phyloP scores from a whole-genome alignment of 176 grass and related monocot species.

The Ensete glaucum region DNA sequence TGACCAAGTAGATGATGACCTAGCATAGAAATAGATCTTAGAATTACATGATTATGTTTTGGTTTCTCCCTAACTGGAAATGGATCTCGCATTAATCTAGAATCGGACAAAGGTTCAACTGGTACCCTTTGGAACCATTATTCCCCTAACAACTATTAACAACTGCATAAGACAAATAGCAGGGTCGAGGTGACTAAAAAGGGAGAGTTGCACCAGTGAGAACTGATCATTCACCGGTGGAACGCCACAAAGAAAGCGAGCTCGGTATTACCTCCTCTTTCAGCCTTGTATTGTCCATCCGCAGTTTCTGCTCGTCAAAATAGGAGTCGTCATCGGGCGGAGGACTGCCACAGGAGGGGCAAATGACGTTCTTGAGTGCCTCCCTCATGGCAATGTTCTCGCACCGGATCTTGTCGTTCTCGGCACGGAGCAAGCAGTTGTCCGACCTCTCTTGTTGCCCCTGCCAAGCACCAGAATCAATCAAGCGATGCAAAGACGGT shows the following conservation, averaged over 20 bases:
- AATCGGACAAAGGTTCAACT: too few relatives aligned
- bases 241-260: not conserved
- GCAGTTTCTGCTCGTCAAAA: slow-evolving; percentile 94
- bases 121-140: too few relatives aligned
- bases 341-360: slow-evolving; percentile 72
- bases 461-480: slow-evolving; percentile 24
- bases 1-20: too few relatives aligned
- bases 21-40: too few relatives aligned
- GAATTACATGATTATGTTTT: too few relatives aligned
- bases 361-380: slow-evolving; percentile 78
- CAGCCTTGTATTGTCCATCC: slow-evolving; percentile 78
- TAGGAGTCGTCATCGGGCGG: slow-evolving; percentile 55
- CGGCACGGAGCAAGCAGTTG: slow-evolving; percentile 67
- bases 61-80: too few relatives aligned
- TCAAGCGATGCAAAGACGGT: not conserved
- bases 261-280: slow-evolving; percentile 58
- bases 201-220: too few relatives aligned
- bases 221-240: too few relatives aligned
- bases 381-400: slow-evolving; percentile 87
- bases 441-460: slow-evolving; percentile 78
- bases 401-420: slow-evolving; percentile 94
- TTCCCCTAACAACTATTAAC: too few relatives aligned
- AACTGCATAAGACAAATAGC: too few relatives aligned
- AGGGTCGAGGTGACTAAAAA: too few relatives aligned
- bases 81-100: too few relatives aligned